Conservation (phyloP, 371 early-diverging fungal species). For the Chytridium lagenaria region DNA sequence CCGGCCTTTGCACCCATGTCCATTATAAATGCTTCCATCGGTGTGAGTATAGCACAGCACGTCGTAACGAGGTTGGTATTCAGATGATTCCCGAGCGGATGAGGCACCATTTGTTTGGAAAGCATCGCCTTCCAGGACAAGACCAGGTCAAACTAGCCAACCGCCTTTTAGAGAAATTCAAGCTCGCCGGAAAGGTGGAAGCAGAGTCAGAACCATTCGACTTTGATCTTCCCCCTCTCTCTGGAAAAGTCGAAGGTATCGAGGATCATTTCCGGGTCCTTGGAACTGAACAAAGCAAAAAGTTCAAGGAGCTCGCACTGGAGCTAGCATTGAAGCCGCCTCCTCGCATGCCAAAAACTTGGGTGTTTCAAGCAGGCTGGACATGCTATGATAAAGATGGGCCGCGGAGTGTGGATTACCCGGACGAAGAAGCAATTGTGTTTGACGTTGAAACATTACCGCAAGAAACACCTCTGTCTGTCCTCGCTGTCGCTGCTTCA, state of each 20-base stretch:
- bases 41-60: too few relatives aligned
- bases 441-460: constrained; percentile 92
- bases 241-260: constrained; percentile 66
- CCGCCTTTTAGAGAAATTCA: constrained; percentile 65
- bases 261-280: constrained; percentile 84
- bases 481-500: constrained; percentile 85
- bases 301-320: constrained; percentile 62
- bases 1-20: background rate
- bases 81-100: constrained; percentile 64
- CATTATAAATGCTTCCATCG: too few relatives aligned
- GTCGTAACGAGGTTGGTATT: constrained; percentile 57
- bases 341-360: constrained; percentile 65
- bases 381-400: constrained; percentile 71
- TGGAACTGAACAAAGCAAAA: constrained; percentile 66
- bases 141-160: constrained; percentile 54
- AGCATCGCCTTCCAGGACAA: constrained; percentile 9
- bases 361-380: constrained; percentile 80
- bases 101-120: constrained; percentile 53
- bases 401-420: constrained; percentile 53
- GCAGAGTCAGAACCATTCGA: constrained; percentile 55
- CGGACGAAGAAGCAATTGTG: constrained; percentile 71
- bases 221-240: constrained; percentile 51
- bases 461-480: constrained; percentile 64
- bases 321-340: constrained; percentile 46
- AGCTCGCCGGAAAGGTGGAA: constrained; percentile 70